Conservation (phyloP, 2,329 filamentous ascomycete species). For the Zarea fungicola region DNA sequence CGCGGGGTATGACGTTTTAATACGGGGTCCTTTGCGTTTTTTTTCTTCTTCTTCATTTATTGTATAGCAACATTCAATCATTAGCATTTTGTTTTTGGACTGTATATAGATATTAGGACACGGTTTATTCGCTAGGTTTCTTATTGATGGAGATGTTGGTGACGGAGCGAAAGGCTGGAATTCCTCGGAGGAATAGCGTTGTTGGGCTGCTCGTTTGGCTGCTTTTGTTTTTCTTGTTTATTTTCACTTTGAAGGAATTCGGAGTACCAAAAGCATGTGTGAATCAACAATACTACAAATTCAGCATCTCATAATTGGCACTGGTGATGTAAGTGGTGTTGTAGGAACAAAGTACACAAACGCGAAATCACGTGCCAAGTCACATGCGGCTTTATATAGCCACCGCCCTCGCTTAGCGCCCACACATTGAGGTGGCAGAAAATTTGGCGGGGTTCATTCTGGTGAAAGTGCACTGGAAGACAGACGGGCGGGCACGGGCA, state of each 20-base stretch:
- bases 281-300: background rate
- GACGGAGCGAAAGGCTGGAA: background rate
- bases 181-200: background rate
- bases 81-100: conserved; percentile 2
- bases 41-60: background rate
- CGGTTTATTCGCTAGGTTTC: background rate
- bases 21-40: background rate
- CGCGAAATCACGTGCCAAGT: conserved; percentile 18
- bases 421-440: conserved; percentile 34
- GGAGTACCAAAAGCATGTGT: conserved; percentile 10
- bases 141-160: background rate
- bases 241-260: conserved; percentile 2
- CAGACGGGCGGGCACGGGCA: too few species aligned
- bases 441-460: conserved; percentile 31
- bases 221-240: background rate
- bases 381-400: conserved; percentile 23
- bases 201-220: conserved; percentile 1
- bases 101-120: conserved; percentile 11
- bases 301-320: background rate
- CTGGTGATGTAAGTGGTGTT: background rate
- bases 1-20: background rate
- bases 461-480: background rate
- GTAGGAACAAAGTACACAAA: background rate
- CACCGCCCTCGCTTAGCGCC: conserved; percentile 38
- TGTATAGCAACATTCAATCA: conserved; percentile 2